Base-by-base conservation (phyloP, 2,329 filamentous ascomycete genomes). In the Sporothrix dimorphospora region DNA sequence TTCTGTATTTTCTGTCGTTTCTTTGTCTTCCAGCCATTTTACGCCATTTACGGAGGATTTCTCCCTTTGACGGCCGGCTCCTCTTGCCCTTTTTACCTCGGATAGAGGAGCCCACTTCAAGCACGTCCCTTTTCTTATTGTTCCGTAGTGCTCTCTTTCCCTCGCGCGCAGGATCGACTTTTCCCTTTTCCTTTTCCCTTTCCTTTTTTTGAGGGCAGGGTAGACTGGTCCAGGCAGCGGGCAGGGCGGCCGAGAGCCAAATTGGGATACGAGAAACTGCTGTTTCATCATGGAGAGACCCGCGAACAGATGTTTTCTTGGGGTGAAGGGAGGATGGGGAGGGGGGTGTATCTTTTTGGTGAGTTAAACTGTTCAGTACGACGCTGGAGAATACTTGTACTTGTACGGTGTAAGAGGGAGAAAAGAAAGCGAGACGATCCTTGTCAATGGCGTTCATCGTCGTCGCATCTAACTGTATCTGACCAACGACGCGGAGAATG, bases 181-280 rank as follows among this genome's bases (percentile, higher is more conserved):
- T 38, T 53, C 49, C 27, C 53, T 34, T 61, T 61, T 70, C 24
- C 27, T 47, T 69, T 69, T 69, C 12, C 27, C 53, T 34, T 61
- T 61, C 61, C 24, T 19, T 47, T 69, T 69, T 69, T 5, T 45
- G 14, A 24, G n/a, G 42, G 42, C n/a, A 27, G 59, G 59, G 19
- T n/a, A 34, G 53, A 24, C 51, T 24, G n/a, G n/a, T n/a, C 57
- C n/a, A n/a, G 57, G 34, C 38, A 63, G 57, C 34, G 57, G 57
- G 38, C 59, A 45, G 71, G 75, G 72, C 45, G 66, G 57, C 30
- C 24, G 16, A 34, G 55, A 70, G 73, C 80, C 81, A 81, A 81
- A 80, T 80, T 79, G 80, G 81, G 81, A 83, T 81, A 83, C 81
- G 81, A 83, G 81, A 82, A 82, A 82, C 79, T 75, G 77, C 72